phyloP scores from a whole-genome alignment of 1,284 basidiomycete species.

The Irpex sp. region DNA sequence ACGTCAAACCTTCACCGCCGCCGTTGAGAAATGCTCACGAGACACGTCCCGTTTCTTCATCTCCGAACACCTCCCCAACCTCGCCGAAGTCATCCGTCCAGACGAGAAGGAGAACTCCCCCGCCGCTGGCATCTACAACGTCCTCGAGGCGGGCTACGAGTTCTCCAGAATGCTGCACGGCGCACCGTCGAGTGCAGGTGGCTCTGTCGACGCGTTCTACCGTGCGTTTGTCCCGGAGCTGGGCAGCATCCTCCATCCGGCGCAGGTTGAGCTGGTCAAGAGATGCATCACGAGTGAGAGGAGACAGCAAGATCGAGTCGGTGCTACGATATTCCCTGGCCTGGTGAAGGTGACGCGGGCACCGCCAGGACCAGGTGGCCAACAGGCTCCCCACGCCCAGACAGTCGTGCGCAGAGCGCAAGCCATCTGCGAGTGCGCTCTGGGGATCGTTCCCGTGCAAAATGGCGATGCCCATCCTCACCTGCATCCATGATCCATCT shows the following conservation, averaged over 20 bases:
- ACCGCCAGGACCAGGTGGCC: conserved; percentile 29
- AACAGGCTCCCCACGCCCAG: conserved; percentile 50
- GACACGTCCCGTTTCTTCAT: conserved; percentile 65
- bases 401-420: conserved; percentile 77
- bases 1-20: conserved; percentile 79
- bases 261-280: conserved; percentile 75
- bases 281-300: conserved; percentile 70
- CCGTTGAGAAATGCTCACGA: conserved; percentile 68
- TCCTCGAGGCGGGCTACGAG: conserved; percentile 66
- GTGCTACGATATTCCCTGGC: conserved; percentile 79
- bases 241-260: conserved; percentile 59
- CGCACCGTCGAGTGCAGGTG: conserved; percentile 51
- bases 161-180: conserved; percentile 83
- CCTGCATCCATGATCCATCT: not conserved
- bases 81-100: conserved; percentile 45
- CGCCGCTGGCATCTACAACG: conserved; percentile 39
- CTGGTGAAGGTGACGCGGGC: conserved; percentile 71
- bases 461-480: not conserved
- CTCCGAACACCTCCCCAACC: conserved; percentile 59
- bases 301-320: conserved; percentile 67
- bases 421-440: conserved; percentile 78
- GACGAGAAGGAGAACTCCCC: conserved; percentile 31
- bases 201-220: conserved; percentile 66
- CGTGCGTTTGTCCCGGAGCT: conserved; percentile 79
- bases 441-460: conserved; percentile 27